Evolutionary conservation across 257 asterid species (phyloP).

Genomic region (Craterostigma plantagineum): DNA sequence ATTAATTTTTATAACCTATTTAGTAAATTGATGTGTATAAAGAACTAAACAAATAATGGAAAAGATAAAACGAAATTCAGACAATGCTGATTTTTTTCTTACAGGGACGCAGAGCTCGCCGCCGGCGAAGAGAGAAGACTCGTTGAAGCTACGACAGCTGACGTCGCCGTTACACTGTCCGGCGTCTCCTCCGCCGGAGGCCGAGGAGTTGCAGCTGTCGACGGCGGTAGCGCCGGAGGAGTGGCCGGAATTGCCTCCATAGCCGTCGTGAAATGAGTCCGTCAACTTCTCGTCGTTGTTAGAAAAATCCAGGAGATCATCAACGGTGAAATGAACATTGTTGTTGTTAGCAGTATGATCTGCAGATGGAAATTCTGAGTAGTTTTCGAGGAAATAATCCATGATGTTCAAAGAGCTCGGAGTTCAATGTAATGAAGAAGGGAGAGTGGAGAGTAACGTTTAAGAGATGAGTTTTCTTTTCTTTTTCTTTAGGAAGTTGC

Average conservation of each 20-base stretch:
- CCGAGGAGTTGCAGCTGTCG: slow-evolving; percentile 72
- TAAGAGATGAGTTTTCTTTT: too few species aligned
- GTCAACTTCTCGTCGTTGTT: slow-evolving; percentile 75
- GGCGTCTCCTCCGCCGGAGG: slow-evolving; percentile 41
- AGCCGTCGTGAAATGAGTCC: slow-evolving; percentile 28
- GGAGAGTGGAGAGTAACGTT: too few species aligned
- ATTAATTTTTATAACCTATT: too few species aligned
- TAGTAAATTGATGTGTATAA: too few species aligned
- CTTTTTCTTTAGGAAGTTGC: slow-evolving; percentile 6
- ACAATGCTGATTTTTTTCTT: too few species aligned
- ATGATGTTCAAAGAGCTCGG: slow-evolving; percentile 5
- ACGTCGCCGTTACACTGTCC: slow-evolving; percentile 43
- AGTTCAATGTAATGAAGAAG: slow-evolving; percentile 2
- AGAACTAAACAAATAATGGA: neutral
- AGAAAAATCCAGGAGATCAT: slow-evolving; percentile 79
- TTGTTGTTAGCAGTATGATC: too few species aligned
- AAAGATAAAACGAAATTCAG: too few species aligned
- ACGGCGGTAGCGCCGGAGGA: slow-evolving; percentile 62
- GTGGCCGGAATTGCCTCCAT: slow-evolving; percentile 42
- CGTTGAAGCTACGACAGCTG: slow-evolving; percentile 74
- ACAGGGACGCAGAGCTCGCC: slow-evolving; percentile 89
- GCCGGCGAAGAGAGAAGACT: slow-evolving; percentile 23
- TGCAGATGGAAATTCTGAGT: slow-evolving; percentile 17
- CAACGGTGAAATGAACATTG: slow-evolving; percentile 36
- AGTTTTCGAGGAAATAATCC: slow-evolving; percentile 30